phyloP scores from a whole-genome alignment of 2,329 filamentous ascomycete genomes.

The Diatrype stigma region DNA sequence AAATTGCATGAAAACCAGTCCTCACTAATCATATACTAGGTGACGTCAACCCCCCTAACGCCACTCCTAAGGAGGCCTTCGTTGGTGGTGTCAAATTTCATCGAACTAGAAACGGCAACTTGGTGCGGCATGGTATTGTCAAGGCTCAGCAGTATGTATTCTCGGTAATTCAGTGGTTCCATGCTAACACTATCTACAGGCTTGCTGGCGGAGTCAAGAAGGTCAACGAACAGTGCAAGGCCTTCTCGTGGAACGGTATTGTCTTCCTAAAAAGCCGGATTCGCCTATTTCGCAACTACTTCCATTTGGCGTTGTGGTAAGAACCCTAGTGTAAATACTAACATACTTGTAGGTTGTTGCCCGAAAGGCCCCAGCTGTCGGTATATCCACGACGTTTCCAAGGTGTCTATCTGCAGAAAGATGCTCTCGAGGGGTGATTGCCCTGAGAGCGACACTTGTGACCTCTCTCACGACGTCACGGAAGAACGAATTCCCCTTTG shows the following conservation, averaged over 20 bases:
- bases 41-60: conserved; percentile 56
- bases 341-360: conserved; percentile 67
- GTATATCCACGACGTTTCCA: conserved; percentile 78
- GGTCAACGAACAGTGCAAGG: conserved; percentile 69
- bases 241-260: conserved; percentile 66
- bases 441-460: conserved; percentile 72
- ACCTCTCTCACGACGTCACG: conserved; percentile 82
- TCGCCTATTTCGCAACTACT: conserved; percentile 29
- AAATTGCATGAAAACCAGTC: conserved; percentile 7
- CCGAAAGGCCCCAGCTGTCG: conserved; percentile 75
- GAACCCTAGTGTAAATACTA: conserved; percentile 36
- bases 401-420: conserved; percentile 86
- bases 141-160: conserved; percentile 68
- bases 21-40: conserved; percentile 34
- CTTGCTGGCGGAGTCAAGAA: conserved; percentile 58
- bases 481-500: conserved; percentile 84
- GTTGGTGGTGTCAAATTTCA: conserved; percentile 79
- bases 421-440: conserved; percentile 79
- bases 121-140: conserved; percentile 72
- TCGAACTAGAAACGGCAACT: conserved; percentile 82
- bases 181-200: conserved; percentile 36
- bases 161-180: conserved; percentile 4
- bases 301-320: conserved; percentile 34
- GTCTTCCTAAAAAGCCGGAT: conserved; percentile 35
- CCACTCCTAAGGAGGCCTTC: conserved; percentile 68